A percentile compares a stretch with the other conserved stretches of the same genome.
phyloP scores from a whole-genome alignment of 2,329 filamentous ascomycete species.

The Dothideomycetes sp. region DNA sequence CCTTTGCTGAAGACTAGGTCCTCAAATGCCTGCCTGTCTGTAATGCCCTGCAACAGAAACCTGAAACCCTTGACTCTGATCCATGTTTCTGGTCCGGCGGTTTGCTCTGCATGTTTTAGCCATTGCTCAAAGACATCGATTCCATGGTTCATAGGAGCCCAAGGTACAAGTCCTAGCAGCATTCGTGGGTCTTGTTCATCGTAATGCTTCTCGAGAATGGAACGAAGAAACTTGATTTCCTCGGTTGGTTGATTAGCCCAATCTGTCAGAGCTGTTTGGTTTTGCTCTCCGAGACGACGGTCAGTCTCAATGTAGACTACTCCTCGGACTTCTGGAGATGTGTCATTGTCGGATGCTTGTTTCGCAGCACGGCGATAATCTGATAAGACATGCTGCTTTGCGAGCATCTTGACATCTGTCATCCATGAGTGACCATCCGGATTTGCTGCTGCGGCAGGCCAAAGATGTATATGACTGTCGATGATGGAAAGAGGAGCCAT shows the following conservation, averaged over 20 bases:
- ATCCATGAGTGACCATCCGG: slow-evolving; percentile 60
- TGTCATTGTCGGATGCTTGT: slow-evolving; percentile 24
- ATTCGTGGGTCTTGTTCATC: slow-evolving; percentile 35
- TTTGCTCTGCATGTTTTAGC: slow-evolving; percentile 47
- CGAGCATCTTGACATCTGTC: slow-evolving; percentile 44
- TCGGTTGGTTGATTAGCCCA: slow-evolving; percentile 60
- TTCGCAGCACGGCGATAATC: slow-evolving; percentile 19
- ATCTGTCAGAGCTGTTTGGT: slow-evolving; percentile 20
- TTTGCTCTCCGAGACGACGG: slow-evolving; percentile 32
- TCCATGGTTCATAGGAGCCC: slow-evolving; percentile 70
- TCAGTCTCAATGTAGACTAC: slow-evolving; percentile 81
- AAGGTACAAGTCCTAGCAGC: slow-evolving; percentile 64
- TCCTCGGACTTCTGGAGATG: slow-evolving; percentile 35
- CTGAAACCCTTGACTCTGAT: slow-evolving; percentile 64
- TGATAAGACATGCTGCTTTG: slow-evolving; percentile 46
- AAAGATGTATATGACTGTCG: slow-evolving; percentile 89
- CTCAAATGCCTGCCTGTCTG: slow-evolving; percentile 23
- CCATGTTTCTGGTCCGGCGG: slow-evolving; percentile 53
- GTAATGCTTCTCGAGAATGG: slow-evolving; percentile 46
- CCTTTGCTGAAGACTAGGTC: slow-evolving; percentile 20
- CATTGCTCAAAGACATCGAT: slow-evolving; percentile 52
- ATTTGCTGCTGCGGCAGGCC: slow-evolving; percentile 51
- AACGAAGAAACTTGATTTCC: slow-evolving; percentile 59
- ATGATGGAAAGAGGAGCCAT: slow-evolving; percentile 41
- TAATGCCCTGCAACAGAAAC: slow-evolving; percentile 59